Base-by-base conservation (phyloP, 305 asterid species). In the Solanum hybrid region DNA sequence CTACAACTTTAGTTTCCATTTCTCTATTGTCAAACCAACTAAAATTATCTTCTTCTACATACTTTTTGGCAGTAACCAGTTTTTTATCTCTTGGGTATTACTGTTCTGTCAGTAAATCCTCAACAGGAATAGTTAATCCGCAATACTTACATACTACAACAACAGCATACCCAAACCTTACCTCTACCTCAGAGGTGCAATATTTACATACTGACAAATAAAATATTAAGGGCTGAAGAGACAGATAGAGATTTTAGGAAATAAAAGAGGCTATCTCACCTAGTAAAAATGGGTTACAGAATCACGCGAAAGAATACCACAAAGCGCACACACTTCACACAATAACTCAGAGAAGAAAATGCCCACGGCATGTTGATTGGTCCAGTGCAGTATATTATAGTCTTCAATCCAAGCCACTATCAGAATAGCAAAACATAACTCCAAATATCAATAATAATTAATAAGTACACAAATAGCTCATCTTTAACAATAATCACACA, bases 321-420 rank as follows among this genome's bases (percentile, higher is more conserved):
- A 91, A 96, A 91, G 90, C 91, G 94, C 92, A 95, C 91, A 89
- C 94, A 92, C 93, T 94, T 93, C 92, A 95, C 96, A 77, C 93
- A 93, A 56, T 90, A 95, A 86, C 92, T 92, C 29, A 95, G 91
- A 91, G 94, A 90, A 7, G 90, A 90, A 64, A 77, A 81, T 78
- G 84, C 91, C 98, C 97, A 96, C 93, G 95, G 95, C 99, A 96
- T 96, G 94, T 91, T 95, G 93, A 88, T 93, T 93, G 92, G 92
- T 91, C 85, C 92, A 92, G 89, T 51, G 32, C 86, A 73, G 75
- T 82, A 27, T 29, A 36, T 72, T 69, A 40, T 42, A 12, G 38
- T 89, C 75, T 40, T 93, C 90, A 56, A 91, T 66, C 87, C 79
- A 64, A 24, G 75, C 17, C 87, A 89, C 86, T 85, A 31, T 11